Evolutionary conservation across 2,329 filamentous ascomycete genomes (phyloP), one percentile per base, ranked within the genome.

Genomic region (Fusarium staphyleae): DNA sequence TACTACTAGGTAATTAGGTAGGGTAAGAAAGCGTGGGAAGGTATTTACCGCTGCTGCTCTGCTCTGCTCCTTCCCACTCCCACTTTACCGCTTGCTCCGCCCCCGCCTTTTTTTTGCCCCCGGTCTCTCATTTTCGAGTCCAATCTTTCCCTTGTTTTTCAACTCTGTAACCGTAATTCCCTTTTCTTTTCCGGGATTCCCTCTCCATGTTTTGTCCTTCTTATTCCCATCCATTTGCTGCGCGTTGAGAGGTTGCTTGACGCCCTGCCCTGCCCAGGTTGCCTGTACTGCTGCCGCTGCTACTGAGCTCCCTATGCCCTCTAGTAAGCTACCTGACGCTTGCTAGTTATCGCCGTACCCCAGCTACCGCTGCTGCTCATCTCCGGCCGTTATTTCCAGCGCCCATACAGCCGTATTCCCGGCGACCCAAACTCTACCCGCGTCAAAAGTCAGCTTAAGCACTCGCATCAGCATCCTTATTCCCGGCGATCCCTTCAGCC

Each of bases 331-430:
- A 46, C 54, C 49, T 42, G 47, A 47, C 39, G 19, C 50, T 58
- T 52, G 44, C 32, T 22, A 22, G 19, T 6, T 24, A 9, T 8
- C 8, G 4, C 43, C 55, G 11, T 43, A 43, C 40, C 40, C 40
- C 45, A 48, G 36, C 15, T 41, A 41, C 51, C 39, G 48, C 49
- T 53, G 32, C 46, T 55, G 50, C 55, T 48, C 48, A 57, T 57
- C 55, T 55, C 63, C 57, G 56, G 48, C 40, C 45, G 42, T 70
- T 70, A 70, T 70, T 71, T 53, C 70, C 70, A 70, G 66, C 63
- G 61, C 57, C 52, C 62, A 60, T 65, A 65, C 22, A 24, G 22
- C 22, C 8, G 22, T 8, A 4, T 57, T 61, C 61, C 60, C 56
- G 52, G 52, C 47, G 16, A 52, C 44, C 55, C 46, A 62, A 52